Percentiles rank a stretch among this genome's conserved stretches.
These are phyloP conservation scores for Debaryomyces nepalensis DNA, from an alignment of 1,139 yeast genomes.

Conservation along the genomic window DNA sequence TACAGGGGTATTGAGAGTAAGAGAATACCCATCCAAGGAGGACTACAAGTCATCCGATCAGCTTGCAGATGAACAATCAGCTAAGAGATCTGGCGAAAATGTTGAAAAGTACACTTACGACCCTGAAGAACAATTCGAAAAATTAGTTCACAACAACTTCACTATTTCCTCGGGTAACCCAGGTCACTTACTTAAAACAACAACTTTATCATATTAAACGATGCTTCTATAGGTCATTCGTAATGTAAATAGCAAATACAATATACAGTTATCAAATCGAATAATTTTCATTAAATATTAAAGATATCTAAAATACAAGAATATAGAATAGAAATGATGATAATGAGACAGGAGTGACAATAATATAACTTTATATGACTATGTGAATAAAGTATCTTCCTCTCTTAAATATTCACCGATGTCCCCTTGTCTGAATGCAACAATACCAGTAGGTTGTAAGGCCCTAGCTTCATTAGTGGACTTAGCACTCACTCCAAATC, in stretches of 20 bases:
- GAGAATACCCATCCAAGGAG: constrained; percentile 50
- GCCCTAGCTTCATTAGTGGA: constrained; percentile 88
- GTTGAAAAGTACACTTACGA: constrained; percentile 22
- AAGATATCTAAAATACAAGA: constrained; percentile 11
- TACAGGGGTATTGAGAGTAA: constrained; percentile 55
- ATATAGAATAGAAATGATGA: constrained; percentile 11
- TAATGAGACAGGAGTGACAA: constrained; percentile 9
- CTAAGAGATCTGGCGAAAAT: constrained; percentile 19
- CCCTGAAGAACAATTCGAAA: constrained; percentile 36
- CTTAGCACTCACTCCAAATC: constrained; percentile 95
- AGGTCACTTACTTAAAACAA: constrained; percentile 57
- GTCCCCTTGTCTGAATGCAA: constrained; percentile 96
- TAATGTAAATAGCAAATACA: constrained; percentile 14
- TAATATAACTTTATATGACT: constrained; percentile 17
- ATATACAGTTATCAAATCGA: constrained; percentile 4
- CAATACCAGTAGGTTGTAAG: constrained; percentile 91
- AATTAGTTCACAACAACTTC: constrained; percentile 55
- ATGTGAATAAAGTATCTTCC: constrained; percentile 93
- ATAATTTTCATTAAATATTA: constrained; percentile 9
- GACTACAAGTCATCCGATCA: constrained; percentile 22
- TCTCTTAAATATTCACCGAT: constrained; percentile 98
- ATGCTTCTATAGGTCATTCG: background rate
- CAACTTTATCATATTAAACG: constrained; percentile 31
- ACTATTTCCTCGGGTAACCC: constrained; percentile 84
- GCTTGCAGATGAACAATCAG: constrained; percentile 21